Evolutionary conservation across 2,329 filamentous ascomycete genomes (phyloP), one percentile per base, ranked within the genome.

Genomic region (Lasiodiplodia hormozganensis): DNA sequence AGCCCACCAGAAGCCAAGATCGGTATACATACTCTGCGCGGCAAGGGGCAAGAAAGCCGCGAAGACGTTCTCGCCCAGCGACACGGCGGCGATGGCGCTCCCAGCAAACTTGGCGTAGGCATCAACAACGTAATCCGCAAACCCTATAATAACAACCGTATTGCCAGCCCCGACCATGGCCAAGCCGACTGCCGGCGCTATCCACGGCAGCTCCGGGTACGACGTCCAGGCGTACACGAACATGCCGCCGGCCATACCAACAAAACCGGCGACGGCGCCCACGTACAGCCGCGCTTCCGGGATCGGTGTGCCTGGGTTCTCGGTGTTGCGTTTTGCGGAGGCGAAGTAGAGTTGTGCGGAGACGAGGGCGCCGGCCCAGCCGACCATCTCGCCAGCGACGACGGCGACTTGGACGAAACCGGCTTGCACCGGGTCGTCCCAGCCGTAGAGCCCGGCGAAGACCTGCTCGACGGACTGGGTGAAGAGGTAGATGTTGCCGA

Each of bases 191-290:
- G 81, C 78, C 0, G 85, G 84, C 7, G 80, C 77, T 4, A 84
- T 81, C 85, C 85, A 87, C 0, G 77, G 82, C 0, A 85, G 51
- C 2, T 58, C 66, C 0, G 82, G 71, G 52, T 80, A 84, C 1
- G 79, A 78, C 1, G 83, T 83, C 85, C 84, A 86, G 0, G 78
- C 85, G 70, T 86, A 86, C 40, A 81, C 78, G 70, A 87, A 85
- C 76, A 86, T 80, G 18, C 85, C 85, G 1, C 80, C 84, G 0
- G 78, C 76, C 43, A 85, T 79, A 3, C 83, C 83, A 36, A 85
- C 43, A 57, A 86, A 82, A 2, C 81, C 82, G 1, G 75, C 82
- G 2, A 79, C 76, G 14, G 83, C 77, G 64, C 76, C 78, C 58
- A 83, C 73, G 70, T 84, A 84, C 0, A 85, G 76, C 16, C 83